A percentile compares a stretch with the other conserved stretches of the same genome.
phyloP scores from a whole-genome alignment of 306 rosid species.

The Prunus mongolica region DNA sequence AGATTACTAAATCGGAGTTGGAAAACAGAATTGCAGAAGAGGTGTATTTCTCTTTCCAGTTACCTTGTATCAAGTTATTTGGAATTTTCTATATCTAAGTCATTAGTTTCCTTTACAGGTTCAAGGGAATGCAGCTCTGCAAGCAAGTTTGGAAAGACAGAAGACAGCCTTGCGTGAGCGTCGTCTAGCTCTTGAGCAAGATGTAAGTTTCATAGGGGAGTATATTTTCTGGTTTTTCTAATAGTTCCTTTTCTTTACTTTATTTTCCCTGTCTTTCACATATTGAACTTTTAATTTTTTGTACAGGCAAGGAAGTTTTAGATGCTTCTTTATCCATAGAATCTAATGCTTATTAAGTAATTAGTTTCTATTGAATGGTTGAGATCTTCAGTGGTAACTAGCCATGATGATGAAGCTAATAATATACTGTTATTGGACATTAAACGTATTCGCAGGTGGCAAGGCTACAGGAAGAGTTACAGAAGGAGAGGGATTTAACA shows the following conservation, averaged over 20 bases:
- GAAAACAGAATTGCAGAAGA: slow-evolving; percentile 53
- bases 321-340: not conserved
- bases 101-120: slow-evolving; percentile 39
- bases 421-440: not conserved
- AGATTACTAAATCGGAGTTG: slow-evolving; percentile 54
- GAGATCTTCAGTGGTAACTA: not conserved
- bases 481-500: slow-evolving; percentile 59
- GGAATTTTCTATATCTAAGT: slow-evolving; percentile 9
- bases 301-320: not conserved
- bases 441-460: slow-evolving; percentile 48
- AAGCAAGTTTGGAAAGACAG: slow-evolving; percentile 40
- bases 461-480: slow-evolving; percentile 63
- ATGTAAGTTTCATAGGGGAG: slow-evolving; percentile 45
- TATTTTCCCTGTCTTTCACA: not conserved
- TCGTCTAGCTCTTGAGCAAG: slow-evolving; percentile 77
- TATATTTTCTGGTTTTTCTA: not conserved
- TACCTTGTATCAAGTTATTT: slow-evolving; percentile 23
- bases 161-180: slow-evolving; percentile 62
- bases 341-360: not conserved
- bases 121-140: slow-evolving; percentile 53
- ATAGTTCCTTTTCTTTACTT: not conserved
- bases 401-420: slow-evolving; percentile 1
- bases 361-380: no score
- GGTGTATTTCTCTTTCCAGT: slow-evolving; percentile 39
- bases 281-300: slow-evolving; percentile 5